phyloP scores from a whole-genome alignment of 176 grass and related monocot species.

The Melocanna baccifera region DNA sequence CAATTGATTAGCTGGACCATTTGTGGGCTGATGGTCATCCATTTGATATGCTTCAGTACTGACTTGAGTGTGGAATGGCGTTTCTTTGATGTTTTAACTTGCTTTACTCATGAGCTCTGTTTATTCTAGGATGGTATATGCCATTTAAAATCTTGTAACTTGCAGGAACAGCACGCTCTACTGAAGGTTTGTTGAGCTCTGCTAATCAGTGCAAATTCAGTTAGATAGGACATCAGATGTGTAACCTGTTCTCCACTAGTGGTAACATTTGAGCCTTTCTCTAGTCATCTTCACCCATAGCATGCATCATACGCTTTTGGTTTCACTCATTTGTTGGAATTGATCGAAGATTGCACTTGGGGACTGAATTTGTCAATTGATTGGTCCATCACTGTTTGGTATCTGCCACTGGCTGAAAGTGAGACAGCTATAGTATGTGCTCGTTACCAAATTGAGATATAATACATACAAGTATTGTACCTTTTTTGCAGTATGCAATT shows the following conservation, averaged over 20 bases:
- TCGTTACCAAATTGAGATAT: not conserved
- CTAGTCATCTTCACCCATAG: not conserved
- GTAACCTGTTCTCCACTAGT: too few species aligned
- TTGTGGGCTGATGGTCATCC: not conserved
- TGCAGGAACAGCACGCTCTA: not conserved
- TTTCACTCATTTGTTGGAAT: slow-evolving; percentile 1
- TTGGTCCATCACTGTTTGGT: not conserved
- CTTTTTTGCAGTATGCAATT: not conserved
- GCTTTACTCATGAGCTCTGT: not conserved
- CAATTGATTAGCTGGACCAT: not conserved
- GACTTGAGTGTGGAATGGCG: not conserved
- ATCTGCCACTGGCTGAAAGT: not conserved
- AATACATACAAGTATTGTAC: not conserved
- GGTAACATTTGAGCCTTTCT: not conserved
- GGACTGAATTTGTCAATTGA: not conserved
- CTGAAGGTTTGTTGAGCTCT: not conserved
- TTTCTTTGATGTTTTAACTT: not conserved
- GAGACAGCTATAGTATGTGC: not conserved
- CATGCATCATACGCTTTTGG: not conserved
- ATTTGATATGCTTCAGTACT: not conserved
- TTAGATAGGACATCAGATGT: not conserved
- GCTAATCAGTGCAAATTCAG: not conserved
- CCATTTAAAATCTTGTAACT: not conserved
- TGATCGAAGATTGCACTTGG: not conserved
- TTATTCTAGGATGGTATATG: not conserved